phyloP scores from a whole-genome alignment of 176 grass and related monocot genomes.

The Oryza rufipogon region DNA sequence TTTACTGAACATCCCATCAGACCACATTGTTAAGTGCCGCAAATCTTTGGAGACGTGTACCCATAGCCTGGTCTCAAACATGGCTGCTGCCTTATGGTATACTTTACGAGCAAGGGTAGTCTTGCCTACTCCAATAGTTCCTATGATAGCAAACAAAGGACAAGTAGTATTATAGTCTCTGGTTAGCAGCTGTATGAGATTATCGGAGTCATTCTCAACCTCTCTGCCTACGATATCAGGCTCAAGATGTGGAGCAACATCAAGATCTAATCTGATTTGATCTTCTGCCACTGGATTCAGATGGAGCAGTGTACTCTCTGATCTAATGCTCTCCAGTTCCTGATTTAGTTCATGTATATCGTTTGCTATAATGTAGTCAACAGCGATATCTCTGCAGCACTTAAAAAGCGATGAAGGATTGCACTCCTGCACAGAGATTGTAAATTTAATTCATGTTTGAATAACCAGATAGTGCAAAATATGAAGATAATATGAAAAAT shows the following conservation, averaged over 20 bases:
- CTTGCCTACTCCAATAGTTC: slow-evolving; percentile 57
- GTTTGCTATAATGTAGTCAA: slow-evolving; percentile 25
- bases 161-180: slow-evolving; percentile 23
- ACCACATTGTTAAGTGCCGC: slow-evolving; percentile 43
- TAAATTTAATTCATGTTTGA: not conserved
- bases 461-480: slow-evolving; percentile 6
- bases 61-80: slow-evolving; percentile 43
- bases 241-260: slow-evolving; percentile 39
- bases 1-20: slow-evolving; percentile 23
- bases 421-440: slow-evolving; percentile 41
- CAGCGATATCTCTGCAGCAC: slow-evolving; percentile 39
- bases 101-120: slow-evolving; percentile 51
- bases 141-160: slow-evolving; percentile 42
- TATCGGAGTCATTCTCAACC: slow-evolving; percentile 27
- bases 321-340: slow-evolving; percentile 28
- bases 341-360: slow-evolving; percentile 44
- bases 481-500: not conserved
- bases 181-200: slow-evolving; percentile 34
- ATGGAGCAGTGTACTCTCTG: slow-evolving; percentile 3
- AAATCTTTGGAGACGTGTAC: slow-evolving; percentile 48
- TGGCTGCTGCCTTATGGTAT: slow-evolving; percentile 29
- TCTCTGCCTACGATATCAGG: slow-evolving; percentile 47
- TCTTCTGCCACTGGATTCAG: slow-evolving; percentile 22
- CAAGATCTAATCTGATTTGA: slow-evolving; percentile 41
- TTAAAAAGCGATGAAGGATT: slow-evolving; percentile 44